Percentiles rank a stretch among this genome's conserved stretches.
Evolutionary conservation across 2,329 filamentous ascomycete species (phyloP).

Genomic region (Diaporthe sp.): DNA sequence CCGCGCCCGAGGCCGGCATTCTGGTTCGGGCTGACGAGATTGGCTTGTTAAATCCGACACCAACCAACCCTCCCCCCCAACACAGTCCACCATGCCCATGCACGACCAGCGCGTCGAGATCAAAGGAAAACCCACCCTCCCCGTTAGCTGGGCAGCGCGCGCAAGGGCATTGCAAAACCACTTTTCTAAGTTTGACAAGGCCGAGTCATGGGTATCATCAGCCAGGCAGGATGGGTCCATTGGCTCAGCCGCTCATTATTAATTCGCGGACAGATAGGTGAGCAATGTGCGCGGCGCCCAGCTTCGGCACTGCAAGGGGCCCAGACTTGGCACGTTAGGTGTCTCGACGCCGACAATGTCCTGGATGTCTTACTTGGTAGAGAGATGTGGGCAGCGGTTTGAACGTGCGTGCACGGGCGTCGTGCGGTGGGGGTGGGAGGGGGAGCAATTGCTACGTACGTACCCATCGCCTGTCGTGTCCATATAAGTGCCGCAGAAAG

Average conservation of each 20-base stretch:
- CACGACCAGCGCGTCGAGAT: not conserved
- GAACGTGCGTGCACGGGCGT: constrained; percentile 3
- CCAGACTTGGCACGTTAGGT: constrained; percentile 19
- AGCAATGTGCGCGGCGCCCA: constrained; percentile 5
- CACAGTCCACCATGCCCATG: not conserved
- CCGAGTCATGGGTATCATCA: constrained; percentile 26
- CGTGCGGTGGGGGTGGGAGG: not conserved
- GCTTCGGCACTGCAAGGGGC: constrained; percentile 25
- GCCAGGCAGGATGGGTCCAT: not conserved
- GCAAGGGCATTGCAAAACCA: constrained; percentile 18
- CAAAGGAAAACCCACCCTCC: not conserved
- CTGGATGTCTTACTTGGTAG: not conserved
- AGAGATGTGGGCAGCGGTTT: not conserved
- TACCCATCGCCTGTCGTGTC: not conserved
- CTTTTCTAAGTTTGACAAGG: constrained; percentile 33
- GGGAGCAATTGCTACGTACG: constrained; percentile 11
- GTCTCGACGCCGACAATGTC: constrained; percentile 21
- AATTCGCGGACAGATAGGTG: not conserved
- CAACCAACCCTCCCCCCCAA: not conserved
- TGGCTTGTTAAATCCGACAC: constrained; percentile 9
- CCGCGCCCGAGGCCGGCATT: constrained; percentile 7
- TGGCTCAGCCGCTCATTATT: not conserved
- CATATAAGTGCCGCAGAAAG: too few relatives aligned
- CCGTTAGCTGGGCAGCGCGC: not conserved
- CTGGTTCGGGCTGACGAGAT: not conserved